phyloP scores from a whole-genome alignment of 1,284 basidiomycete genomes.

The Kalmanozyma brasiliensis region DNA sequence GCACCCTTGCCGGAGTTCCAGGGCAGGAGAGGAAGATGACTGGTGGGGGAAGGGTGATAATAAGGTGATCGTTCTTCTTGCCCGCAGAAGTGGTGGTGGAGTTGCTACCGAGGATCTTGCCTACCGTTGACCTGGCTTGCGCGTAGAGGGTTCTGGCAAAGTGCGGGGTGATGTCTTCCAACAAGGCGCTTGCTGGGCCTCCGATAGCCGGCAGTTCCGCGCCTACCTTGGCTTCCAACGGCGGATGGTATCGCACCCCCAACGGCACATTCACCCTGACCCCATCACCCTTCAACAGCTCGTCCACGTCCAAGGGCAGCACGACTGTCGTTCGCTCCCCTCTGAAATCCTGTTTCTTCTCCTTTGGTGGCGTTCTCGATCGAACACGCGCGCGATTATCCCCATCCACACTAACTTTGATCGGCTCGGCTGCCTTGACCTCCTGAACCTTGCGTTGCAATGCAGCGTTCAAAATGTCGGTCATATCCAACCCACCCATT shows the following conservation, averaged over 20 bases:
- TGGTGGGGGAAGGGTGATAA: conserved; percentile 4
- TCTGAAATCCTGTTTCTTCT: neutral
- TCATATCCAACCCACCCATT: conserved; percentile 8
- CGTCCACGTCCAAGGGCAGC: conserved; percentile 2
- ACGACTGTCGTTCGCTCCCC: conserved; percentile 2
- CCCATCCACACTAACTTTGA: neutral
- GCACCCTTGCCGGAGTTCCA: neutral
- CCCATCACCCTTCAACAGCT: conserved; percentile 3
- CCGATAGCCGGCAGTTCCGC: neutral
- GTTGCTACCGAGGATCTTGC: neutral
- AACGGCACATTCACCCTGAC: conserved; percentile 13
- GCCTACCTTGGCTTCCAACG: neutral
- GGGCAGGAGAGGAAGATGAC: conserved; percentile 16
- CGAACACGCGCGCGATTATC: neutral
- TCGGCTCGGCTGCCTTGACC: neutral
- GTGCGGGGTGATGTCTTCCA: conserved; percentile 5
- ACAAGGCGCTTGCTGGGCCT: neutral
- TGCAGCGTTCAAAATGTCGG: conserved; percentile 2
- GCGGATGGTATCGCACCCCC: conserved; percentile 20
- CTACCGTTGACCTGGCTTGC: too few relatives aligned
- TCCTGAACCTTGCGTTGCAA: conserved; percentile 2
- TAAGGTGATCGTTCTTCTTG: neutral
- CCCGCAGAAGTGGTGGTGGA: neutral
- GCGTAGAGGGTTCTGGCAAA: neutral
- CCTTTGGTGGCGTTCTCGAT: neutral